Evolutionary conservation across 805 yeast species (phyloP).

Genomic region (Nakazawaea siamensis): DNA sequence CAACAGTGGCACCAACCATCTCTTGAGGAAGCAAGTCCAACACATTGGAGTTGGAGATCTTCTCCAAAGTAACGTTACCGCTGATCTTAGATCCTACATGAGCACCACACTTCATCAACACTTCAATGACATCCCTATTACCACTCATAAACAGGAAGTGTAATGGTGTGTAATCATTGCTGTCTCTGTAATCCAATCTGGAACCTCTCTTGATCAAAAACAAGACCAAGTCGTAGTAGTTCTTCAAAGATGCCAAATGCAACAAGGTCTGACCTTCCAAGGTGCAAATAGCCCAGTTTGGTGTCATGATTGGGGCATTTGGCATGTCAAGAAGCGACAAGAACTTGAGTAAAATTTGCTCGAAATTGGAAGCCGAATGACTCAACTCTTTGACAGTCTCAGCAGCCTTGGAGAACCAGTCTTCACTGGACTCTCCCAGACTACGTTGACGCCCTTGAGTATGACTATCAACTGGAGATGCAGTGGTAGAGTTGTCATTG

Average conservation of each 20-base stretch:
- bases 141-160: conserved; percentile 82
- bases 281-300: conserved; percentile 79
- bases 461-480: conserved; percentile 12
- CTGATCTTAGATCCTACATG: conserved; percentile 42
- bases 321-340: conserved; percentile 55
- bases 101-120: conserved; percentile 59
- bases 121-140: conserved; percentile 52
- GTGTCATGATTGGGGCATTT: conserved; percentile 48
- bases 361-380: conserved; percentile 35
- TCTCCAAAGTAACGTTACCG: conserved; percentile 36
- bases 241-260: conserved; percentile 77
- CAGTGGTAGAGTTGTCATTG: conserved; percentile 20
- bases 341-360: conserved; percentile 40
- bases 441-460: background rate
- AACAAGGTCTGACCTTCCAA: conserved; percentile 79
- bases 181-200: conserved; percentile 65
- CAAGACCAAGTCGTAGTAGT: conserved; percentile 52
- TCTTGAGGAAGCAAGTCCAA: conserved; percentile 20
- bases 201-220: conserved; percentile 59
- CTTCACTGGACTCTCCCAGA: conserved; percentile 17
- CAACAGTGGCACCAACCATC: conserved; percentile 4
- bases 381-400: conserved; percentile 40
- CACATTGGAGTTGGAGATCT: conserved; percentile 31
- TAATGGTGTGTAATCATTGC: conserved; percentile 78
- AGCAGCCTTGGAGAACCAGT: conserved; percentile 48